These are phyloP conservation scores for Linum usitatissimum DNA, from an alignment of 345 rosid species.

Conservation along the genomic window DNA sequence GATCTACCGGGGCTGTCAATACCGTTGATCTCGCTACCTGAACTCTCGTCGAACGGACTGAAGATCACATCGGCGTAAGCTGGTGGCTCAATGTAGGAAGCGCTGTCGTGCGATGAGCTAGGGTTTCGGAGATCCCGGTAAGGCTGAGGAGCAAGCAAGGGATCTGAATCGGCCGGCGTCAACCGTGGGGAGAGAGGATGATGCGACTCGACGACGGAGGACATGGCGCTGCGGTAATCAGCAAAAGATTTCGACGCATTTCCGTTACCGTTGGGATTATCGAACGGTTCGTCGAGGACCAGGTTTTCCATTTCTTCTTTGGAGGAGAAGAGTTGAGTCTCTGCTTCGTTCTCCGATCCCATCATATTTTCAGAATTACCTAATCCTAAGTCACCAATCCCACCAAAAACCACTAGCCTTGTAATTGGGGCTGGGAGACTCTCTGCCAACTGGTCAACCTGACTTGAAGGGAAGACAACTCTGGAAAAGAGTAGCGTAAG, in stretches of 20 bases:
- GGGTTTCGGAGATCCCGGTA: slow-evolving; percentile 28
- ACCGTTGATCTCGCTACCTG: slow-evolving; percentile 47
- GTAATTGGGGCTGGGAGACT: not conserved
- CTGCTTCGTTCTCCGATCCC: slow-evolving; percentile 73
- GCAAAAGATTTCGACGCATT: slow-evolving; percentile 25
- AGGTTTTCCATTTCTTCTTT: slow-evolving; percentile 71
- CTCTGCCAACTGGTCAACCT: not conserved
- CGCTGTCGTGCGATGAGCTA: slow-evolving; percentile 20
- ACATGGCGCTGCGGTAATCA: slow-evolving; percentile 51
- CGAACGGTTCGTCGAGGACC: slow-evolving; percentile 35
- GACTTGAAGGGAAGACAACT: not conserved
- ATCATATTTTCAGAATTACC: slow-evolving; percentile 33
- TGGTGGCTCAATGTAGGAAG: slow-evolving; percentile 79
- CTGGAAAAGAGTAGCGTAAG: not conserved
- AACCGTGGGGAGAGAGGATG: slow-evolving; percentile 49
- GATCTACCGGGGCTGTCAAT: slow-evolving; percentile 32
- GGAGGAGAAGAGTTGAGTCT: slow-evolving; percentile 40
- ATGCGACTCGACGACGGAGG: slow-evolving; percentile 39
- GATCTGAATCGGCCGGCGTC: slow-evolving; percentile 64
- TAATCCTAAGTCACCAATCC: not conserved
- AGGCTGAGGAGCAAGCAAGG: slow-evolving; percentile 44
- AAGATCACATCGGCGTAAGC: slow-evolving; percentile 77
- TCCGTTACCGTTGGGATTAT: slow-evolving; percentile 2
- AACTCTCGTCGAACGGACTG: slow-evolving; percentile 61
- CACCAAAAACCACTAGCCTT: not conserved